A percentile compares a stretch with the other conserved stretches of the same genome.
Conservation (phyloP, 2,329 filamentous ascomycete genomes). For the Cercospora nicotianae region DNA sequence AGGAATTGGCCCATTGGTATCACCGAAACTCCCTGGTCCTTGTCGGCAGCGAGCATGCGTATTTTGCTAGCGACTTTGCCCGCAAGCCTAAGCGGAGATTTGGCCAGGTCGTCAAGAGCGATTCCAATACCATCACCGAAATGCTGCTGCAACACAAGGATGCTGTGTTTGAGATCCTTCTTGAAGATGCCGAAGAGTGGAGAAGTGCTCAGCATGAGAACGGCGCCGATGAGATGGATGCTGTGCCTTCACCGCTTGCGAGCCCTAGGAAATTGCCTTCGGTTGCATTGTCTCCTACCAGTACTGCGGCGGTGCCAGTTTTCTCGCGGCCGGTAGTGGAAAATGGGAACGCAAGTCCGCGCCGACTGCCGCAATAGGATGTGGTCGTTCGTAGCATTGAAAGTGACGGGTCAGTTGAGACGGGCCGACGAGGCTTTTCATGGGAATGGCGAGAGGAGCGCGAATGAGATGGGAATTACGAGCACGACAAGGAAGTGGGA, state of each 20-base stretch:
- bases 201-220: neutral
- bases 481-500: neutral
- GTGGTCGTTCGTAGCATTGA: neutral
- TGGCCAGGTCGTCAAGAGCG: constrained; percentile 53
- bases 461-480: neutral
- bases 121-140: constrained; percentile 51
- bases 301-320: neutral
- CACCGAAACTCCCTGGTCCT: constrained; percentile 76
- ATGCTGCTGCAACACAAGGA: constrained; percentile 58
- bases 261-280: constrained; percentile 8
- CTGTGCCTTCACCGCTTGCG: neutral
- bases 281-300: neutral
- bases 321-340: neutral
- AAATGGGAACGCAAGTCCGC: constrained; percentile 3
- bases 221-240: constrained; percentile 6
- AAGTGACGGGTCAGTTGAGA: neutral
- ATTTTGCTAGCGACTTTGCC: constrained; percentile 66
- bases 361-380: constrained; percentile 8
- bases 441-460: neutral
- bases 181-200: constrained; percentile 45
- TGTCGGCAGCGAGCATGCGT: constrained; percentile 71
- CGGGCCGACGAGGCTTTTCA: neutral
- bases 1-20: constrained; percentile 82
- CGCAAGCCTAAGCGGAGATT: constrained; percentile 59
- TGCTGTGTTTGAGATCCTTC: constrained; percentile 51